Base-by-base conservation (phyloP, 1,284 basidiomycete species). In the Irpex sp. region DNA sequence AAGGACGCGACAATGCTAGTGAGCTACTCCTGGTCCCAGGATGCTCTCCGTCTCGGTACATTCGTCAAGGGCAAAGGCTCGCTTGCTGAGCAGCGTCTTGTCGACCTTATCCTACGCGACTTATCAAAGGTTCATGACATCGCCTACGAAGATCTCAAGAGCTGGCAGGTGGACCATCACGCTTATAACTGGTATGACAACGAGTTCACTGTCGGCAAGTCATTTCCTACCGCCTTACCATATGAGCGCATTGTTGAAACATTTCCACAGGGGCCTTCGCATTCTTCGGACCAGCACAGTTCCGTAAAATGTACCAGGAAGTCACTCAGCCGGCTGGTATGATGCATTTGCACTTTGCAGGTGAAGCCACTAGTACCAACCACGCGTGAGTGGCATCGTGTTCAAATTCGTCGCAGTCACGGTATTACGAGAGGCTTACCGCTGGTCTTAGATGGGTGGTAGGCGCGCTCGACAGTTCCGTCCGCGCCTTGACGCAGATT, bases 301-400 rank as follows among this genome's bases (percentile, higher is more conserved):
- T 68, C 58, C 52, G 60, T n/a, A 33, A 52, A 18, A 53, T 56
- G 16, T 21, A 56, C 9, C 12, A 39, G 18, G 35, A 35, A 42
- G 36, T 53, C 54, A 62, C 47, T 37, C 36, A 69, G 19, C 68
- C 68, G 12, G 64, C 62, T 10, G 65, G 58, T 12, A 49, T 56
- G 8, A 67, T 67, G 3, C 59, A n/a, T 16, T 58, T 72, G 5
- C 66, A 69, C 51, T 63, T 71, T 60, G 71, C 69, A 14, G 70
- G 70, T 6, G 70, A 71, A 56, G 70, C 70, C 5, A 66, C 67
- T 62, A 61, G 35, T 65, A 65, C 49, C 70, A 72, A 53, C 69
- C 67, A 58, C 71, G 68, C 68, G 66, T 71, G 49, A 14, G 39
- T 45, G 28, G 7, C 28, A 45, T n/a, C n/a, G 39, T 6, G 12